These are phyloP conservation scores for Zygnema cylindricum DNA, from an alignment of 139 green algal species.

Conservation along the genomic window DNA sequence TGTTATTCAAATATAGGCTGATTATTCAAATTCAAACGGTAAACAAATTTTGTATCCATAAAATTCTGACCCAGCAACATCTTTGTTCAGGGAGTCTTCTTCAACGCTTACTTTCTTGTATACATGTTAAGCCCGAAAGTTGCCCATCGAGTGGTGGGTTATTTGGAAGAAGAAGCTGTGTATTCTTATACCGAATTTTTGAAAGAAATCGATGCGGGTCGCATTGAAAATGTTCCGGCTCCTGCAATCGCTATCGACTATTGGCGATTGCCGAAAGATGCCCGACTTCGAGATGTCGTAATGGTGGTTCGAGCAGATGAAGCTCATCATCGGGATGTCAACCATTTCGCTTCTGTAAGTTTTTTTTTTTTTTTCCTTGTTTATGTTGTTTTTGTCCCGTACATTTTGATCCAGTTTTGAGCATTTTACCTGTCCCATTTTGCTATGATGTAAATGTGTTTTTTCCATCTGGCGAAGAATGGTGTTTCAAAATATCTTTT, in stretches of 20 bases:
- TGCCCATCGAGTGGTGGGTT: constrained; percentile 88
- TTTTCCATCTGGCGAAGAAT: no score
- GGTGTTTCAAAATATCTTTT: no score
- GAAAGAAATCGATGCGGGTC: constrained; percentile 76
- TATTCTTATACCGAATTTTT: constrained; percentile 87
- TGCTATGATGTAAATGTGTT: no score
- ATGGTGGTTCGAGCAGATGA: constrained; percentile 88
- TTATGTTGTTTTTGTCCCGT: not conserved
- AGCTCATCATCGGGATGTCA: constrained; percentile 80
- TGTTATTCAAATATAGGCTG: no score
- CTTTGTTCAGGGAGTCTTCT: constrained; percentile 80
- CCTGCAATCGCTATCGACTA: constrained; percentile 76
- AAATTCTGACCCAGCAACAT: no score
- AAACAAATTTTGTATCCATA: no score
- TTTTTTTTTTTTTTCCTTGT: constrained; percentile 3
- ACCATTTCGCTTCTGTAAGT: constrained; percentile 71
- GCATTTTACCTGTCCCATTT: no score
- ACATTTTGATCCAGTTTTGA: no score
- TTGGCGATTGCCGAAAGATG: constrained; percentile 63
- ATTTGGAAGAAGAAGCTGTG: constrained; percentile 95
- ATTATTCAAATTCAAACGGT: no score
- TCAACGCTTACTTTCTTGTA: constrained; percentile 82
- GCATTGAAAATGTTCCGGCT: constrained; percentile 67
- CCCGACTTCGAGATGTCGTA: constrained; percentile 83
- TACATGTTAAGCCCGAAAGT: constrained; percentile 82